Evolutionary conservation across 2,329 filamentous ascomycete genomes (phyloP).

Genomic region (Bisporella sp.): DNA sequence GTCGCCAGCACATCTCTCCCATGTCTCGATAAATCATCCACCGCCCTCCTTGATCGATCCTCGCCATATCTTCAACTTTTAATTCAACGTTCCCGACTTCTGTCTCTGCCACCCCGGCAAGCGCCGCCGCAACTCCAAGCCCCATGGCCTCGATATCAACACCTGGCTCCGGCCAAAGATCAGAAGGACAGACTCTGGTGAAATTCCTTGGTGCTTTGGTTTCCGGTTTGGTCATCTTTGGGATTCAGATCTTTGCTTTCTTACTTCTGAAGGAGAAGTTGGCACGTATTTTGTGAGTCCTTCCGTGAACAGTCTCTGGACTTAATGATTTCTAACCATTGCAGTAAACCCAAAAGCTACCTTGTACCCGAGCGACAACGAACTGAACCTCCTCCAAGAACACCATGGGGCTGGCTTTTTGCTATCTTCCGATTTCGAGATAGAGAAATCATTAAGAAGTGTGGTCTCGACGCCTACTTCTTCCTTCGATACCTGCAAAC

Average conservation of each 20-base stretch:
- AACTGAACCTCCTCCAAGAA: constrained; percentile 63
- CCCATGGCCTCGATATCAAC: not conserved
- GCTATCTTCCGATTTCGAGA: constrained; percentile 62
- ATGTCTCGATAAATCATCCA: not conserved
- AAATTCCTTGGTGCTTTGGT: constrained; percentile 26
- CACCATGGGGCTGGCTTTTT: constrained; percentile 41
- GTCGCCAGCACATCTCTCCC: not conserved
- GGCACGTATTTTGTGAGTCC: constrained; percentile 70
- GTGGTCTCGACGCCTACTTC: constrained; percentile 93
- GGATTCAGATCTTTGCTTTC: constrained; percentile 58
- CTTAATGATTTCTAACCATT: not conserved
- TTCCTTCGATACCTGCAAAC: constrained; percentile 86
- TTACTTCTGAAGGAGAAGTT: constrained; percentile 70
- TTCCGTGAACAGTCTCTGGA: not conserved
- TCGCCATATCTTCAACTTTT: not conserved
- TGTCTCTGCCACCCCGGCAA: not conserved
- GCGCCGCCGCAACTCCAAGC: not conserved
- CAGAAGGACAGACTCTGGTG: constrained; percentile 25
- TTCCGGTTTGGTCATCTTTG: constrained; percentile 25
- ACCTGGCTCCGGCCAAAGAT: constrained; percentile 12
- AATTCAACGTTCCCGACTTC: no score
- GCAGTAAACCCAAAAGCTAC: constrained; percentile 74
- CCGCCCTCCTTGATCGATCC: not conserved
- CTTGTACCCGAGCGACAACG: constrained; percentile 80
- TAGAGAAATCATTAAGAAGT: constrained; percentile 86